These are phyloP conservation scores for Colletotrichum noveboracense DNA, from an alignment of 2,329 filamentous ascomycete genomes.

Conservation along the genomic window DNA sequence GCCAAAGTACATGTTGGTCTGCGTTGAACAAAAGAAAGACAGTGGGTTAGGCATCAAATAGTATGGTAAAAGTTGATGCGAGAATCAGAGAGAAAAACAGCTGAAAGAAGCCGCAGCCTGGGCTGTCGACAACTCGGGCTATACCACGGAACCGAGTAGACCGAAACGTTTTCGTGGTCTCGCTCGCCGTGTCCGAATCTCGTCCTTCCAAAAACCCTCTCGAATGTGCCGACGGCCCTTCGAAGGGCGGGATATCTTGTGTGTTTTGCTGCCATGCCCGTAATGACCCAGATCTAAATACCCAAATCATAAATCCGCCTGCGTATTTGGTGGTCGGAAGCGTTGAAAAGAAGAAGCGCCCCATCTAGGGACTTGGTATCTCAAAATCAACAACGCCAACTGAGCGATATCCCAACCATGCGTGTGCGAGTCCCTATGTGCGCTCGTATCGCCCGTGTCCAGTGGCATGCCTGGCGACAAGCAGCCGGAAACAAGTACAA, in stretches of 20 bases:
- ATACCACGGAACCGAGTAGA: neutral
- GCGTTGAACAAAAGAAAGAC: constrained; percentile 12
- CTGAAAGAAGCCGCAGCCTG: neutral
- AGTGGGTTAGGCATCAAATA: neutral
- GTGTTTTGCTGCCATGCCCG: constrained; percentile 19
- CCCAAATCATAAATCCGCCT: constrained; percentile 17
- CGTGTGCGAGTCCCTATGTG: constrained; percentile 13
- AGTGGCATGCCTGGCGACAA: constrained; percentile 6
- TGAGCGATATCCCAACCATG: constrained; percentile 19
- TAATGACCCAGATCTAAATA: constrained; percentile 14
- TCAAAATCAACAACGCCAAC: constrained; percentile 25
- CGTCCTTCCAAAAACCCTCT: neutral
- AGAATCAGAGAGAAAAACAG: neutral
- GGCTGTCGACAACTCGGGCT: neutral
- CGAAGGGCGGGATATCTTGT: constrained; percentile 14
- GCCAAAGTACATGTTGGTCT: neutral
- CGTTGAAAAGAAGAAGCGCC: constrained; percentile 20
- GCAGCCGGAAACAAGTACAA: neutral
- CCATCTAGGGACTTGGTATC: constrained; percentile 23
- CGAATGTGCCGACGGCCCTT: neutral
- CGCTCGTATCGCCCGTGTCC: neutral
- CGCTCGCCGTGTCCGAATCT: neutral
- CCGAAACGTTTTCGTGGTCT: neutral
- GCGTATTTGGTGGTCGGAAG: constrained; percentile 3
- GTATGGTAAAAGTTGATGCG: constrained; percentile 10